Conservation (phyloP, 1,284 basidiomycete genomes). For the Tausonia pullulans region DNA sequence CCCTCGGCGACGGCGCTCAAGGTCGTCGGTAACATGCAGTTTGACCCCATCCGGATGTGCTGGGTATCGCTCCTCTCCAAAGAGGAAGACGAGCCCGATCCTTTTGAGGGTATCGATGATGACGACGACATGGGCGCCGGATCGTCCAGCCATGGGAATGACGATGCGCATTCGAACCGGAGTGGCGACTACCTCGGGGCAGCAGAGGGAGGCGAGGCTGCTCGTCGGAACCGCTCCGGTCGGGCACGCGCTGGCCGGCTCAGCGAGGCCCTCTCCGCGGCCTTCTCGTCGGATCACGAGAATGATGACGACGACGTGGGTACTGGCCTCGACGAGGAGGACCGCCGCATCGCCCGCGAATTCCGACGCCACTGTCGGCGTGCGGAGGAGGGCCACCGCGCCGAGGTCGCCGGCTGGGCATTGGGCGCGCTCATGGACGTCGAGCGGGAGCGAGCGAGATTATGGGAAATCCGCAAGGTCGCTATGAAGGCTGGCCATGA, state of each 20-base stretch:
- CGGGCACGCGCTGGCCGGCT: too few relatives aligned
- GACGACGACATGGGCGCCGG: slow-evolving; percentile 48
- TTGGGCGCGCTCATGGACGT: not conserved
- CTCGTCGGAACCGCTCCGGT: too few relatives aligned
- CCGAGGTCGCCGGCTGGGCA: slow-evolving; percentile 11
- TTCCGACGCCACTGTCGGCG: slow-evolving; percentile 1
- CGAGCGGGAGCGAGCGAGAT: not conserved
- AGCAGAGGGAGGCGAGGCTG: too few relatives aligned
- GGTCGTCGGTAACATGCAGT: slow-evolving; percentile 93
- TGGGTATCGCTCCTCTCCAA: slow-evolving; percentile 71
- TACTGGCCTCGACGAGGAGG: not conserved
- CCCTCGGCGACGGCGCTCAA: slow-evolving; percentile 33
- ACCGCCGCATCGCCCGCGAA: not conserved
- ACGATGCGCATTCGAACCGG: too few relatives aligned
- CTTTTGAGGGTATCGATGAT: slow-evolving; percentile 78
- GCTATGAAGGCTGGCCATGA: not conserved
- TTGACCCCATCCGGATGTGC: slow-evolving; percentile 85
- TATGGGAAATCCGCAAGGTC: slow-evolving; percentile 13
- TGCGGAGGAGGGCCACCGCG: slow-evolving; percentile 12
- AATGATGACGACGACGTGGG: not conserved
- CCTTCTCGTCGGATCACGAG: not conserved
- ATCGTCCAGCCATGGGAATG: too few relatives aligned
- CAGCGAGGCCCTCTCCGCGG: not conserved
- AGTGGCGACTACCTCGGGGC: too few relatives aligned
- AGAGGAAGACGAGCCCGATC: slow-evolving; percentile 82